Conservation (phyloP, 225 moss, liverwort and hornwort genomes). For the Polytrichum commune region DNA sequence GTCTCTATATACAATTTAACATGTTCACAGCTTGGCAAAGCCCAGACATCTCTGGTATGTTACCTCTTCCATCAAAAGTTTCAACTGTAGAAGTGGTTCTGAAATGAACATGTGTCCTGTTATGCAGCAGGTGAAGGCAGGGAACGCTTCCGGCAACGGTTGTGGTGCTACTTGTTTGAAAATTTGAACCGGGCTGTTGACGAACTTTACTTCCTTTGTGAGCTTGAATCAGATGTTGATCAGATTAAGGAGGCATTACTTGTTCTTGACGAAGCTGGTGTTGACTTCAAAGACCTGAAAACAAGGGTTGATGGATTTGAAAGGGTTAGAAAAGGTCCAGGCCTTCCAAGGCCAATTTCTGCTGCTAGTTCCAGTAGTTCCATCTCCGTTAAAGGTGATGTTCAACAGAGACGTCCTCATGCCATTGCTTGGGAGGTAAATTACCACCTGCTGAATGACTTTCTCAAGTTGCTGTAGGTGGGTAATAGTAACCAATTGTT, state of each 20-base stretch:
- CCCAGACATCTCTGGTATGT: too few species aligned
- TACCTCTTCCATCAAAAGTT: too few species aligned
- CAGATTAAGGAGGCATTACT: slow-evolving; percentile 38
- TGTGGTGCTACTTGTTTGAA: slow-evolving; percentile 47
- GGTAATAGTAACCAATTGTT: background rate
- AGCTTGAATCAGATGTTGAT: slow-evolving; percentile 45
- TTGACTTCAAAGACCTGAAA: slow-evolving; percentile 41
- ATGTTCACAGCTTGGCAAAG: too few species aligned
- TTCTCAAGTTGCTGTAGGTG: background rate
- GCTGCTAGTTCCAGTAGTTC: slow-evolving; percentile 23
- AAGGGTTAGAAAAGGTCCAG: slow-evolving; percentile 23
- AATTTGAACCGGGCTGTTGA: slow-evolving; percentile 41
- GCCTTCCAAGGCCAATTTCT: slow-evolving; percentile 24
- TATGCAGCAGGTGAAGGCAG: slow-evolving; percentile 27
- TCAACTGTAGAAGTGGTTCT: too few species aligned
- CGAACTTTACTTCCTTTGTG: slow-evolving; percentile 40
- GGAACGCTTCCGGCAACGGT: slow-evolving; percentile 38
- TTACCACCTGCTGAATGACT: background rate
- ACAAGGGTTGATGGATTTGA: slow-evolving; percentile 36
- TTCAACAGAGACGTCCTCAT: slow-evolving; percentile 30
- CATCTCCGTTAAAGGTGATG: slow-evolving; percentile 26
- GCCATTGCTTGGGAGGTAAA: slow-evolving; percentile 42
- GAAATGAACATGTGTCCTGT: too few species aligned
- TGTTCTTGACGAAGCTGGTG: slow-evolving; percentile 37
- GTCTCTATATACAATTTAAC: too few species aligned